phyloP scores from a whole-genome alignment of 208 protist genomes.

The Endotrypanum monterogeii region DNA sequence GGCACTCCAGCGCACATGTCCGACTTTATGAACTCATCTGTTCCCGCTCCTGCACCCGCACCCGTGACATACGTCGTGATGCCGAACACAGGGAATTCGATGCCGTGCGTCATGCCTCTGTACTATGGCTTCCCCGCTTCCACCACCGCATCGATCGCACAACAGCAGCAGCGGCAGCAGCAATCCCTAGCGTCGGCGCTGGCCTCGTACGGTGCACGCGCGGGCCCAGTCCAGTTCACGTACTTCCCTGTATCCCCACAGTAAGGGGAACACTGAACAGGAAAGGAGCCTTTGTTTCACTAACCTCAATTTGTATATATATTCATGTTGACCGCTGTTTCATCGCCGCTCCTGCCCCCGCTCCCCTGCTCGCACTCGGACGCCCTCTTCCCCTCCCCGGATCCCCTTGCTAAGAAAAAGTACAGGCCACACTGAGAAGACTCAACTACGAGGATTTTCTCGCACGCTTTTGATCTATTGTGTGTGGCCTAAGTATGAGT shows the following conservation, averaged over 20 bases:
- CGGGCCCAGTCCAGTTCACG: constrained; percentile 4
- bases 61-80: constrained; percentile 22
- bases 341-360: too few species aligned
- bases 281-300: not conserved
- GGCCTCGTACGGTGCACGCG: not conserved
- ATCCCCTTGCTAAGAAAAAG: too few species aligned
- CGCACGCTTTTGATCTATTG: too few species aligned
- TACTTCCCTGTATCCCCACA: not conserved
- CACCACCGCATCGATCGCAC: not conserved
- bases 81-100: not conserved
- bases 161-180: constrained; percentile 16
- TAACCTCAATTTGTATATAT: not conserved
- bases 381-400: too few species aligned
- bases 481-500: too few species aligned
- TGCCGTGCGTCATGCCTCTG: constrained; percentile 19
- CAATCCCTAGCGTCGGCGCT: not conserved
- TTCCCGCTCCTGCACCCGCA: not conserved
- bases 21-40: constrained; percentile 2
- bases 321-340: not conserved
- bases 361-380: too few species aligned
- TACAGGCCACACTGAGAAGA: too few species aligned
- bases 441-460: too few species aligned
- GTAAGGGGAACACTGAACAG: not conserved
- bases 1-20: constrained; percentile 1
- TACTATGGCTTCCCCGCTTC: constrained; percentile 22